A percentile compares a stretch with the other conserved stretches of the same genome.
phyloP scores from a whole-genome alignment of 202 grass and related monocot species.

The Sporobolus alterniflorus region DNA sequence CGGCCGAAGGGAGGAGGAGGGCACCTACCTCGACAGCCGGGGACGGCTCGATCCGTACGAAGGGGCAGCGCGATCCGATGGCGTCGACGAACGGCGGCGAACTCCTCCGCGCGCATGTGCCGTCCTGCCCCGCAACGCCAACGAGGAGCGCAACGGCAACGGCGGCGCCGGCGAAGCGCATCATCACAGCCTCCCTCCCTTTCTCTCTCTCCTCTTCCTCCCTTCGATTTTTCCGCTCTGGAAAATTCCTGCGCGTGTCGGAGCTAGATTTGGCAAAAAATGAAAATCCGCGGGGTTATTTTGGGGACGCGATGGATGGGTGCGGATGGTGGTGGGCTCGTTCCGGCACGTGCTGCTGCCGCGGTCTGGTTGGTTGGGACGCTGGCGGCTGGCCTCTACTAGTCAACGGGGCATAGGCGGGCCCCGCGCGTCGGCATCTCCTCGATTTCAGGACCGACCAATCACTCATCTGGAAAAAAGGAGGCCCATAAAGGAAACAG shows the following conservation, averaged over 20 bases:
- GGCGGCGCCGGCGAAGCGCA: constrained; percentile 8
- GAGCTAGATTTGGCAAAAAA: constrained; percentile 20
- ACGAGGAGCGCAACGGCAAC: constrained; percentile 22
- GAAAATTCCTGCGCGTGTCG: constrained; percentile 39
- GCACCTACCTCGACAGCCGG: constrained; percentile 65
- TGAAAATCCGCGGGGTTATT: constrained; percentile 26
- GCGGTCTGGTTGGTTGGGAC: constrained; percentile 14
- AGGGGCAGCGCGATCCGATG: constrained; percentile 62
- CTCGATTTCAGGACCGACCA: neutral
- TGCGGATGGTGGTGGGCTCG: constrained; percentile 18
- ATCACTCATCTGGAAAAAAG: neutral
- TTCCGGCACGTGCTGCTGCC: neutral
- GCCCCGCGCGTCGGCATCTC: neutral
- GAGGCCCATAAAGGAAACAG: neutral
- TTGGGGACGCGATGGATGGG: neutral
- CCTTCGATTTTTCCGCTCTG: constrained; percentile 8
- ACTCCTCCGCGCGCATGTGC: constrained; percentile 37
- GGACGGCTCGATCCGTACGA: constrained; percentile 60
- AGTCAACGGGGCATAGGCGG: neutral
- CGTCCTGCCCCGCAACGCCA: neutral
- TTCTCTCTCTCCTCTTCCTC: neutral
- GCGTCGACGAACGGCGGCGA: constrained; percentile 55
- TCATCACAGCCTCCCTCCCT: neutral
- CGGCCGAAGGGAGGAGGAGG: neutral
- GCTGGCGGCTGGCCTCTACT: neutral